Evolutionary conservation across 2,329 filamentous ascomycete genomes (phyloP).

Genomic region (Aspergillus aculeatus): DNA sequence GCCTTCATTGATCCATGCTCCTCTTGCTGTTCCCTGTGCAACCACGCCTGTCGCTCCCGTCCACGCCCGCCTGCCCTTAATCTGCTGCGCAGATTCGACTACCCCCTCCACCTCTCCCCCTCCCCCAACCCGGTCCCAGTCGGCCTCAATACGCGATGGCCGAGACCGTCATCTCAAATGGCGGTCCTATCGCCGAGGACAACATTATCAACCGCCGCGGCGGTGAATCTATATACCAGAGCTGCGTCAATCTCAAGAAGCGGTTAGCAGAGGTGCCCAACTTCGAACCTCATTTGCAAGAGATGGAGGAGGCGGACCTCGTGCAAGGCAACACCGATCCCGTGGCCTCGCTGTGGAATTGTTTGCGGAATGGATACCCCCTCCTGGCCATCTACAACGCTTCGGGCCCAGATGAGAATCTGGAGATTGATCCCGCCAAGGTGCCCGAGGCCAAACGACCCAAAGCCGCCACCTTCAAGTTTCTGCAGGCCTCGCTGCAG

Average conservation of each 20-base stretch:
- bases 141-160: conserved; percentile 36
- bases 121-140: conserved; percentile 16
- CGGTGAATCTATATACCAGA: conserved; percentile 94
- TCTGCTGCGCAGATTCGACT: conserved; percentile 38
- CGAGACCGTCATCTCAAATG: conserved; percentile 32
- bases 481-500: conserved; percentile 82
- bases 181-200: conserved; percentile 63
- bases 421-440: conserved; percentile 65
- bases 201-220: conserved; percentile 98
- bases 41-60: conserved; percentile 28
- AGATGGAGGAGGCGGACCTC: conserved; percentile 68
- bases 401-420: conserved; percentile 66
- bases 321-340: conserved; percentile 67
- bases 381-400: conserved; percentile 87
- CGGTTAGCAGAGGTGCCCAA: conserved; percentile 79
- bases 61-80: conserved; percentile 15
- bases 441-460: conserved; percentile 70
- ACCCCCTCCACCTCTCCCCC: conserved; percentile 12
- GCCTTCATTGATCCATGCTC: conserved; percentile 33
- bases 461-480: conserved; percentile 88
- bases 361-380: conserved; percentile 78
- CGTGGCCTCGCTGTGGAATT: conserved; percentile 86
- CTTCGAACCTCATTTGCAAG: conserved; percentile 71
- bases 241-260: conserved; percentile 81
- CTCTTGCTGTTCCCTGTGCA: conserved; percentile 23